A percentile compares a stretch with the other conserved stretches of the same genome.
Evolutionary conservation across 352 stramenopile genomes (phyloP).

Genomic region (Phytophthora brassicae): DNA sequence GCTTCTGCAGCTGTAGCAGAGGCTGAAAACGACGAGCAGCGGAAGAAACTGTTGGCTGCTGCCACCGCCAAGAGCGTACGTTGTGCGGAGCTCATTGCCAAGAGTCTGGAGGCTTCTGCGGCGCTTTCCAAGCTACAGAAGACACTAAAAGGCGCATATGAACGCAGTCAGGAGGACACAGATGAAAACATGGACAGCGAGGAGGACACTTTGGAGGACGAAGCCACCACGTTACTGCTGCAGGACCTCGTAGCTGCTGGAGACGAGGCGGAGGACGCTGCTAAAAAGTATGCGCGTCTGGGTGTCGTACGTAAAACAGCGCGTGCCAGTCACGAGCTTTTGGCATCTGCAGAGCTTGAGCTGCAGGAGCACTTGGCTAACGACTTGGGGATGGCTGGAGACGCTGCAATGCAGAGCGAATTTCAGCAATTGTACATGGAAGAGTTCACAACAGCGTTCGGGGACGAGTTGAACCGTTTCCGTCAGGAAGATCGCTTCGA

Average conservation of each 20-base stretch:
- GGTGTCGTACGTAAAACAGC: conserved; percentile 54
- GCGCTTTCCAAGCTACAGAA: conserved; percentile 52
- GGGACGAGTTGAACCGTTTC: conserved; percentile 83
- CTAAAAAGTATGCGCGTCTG: conserved; percentile 49
- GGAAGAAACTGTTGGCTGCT: conserved; percentile 39
- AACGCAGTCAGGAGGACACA: conserved; percentile 25
- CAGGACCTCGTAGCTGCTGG: conserved; percentile 59
- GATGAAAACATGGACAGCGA: conserved; percentile 46
- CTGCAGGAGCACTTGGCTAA: conserved; percentile 31
- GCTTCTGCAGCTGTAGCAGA: conserved; percentile 29
- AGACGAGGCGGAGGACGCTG: conserved; percentile 48
- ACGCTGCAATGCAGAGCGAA: conserved; percentile 39
- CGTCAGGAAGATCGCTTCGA: conserved; percentile 87
- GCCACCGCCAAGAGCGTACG: conserved; percentile 62
- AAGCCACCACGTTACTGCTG: conserved; percentile 53
- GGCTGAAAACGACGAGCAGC: conserved; percentile 27
- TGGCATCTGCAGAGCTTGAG: conserved; percentile 51
- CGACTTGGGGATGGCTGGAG: conserved; percentile 6
- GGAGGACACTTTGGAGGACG: conserved; percentile 35
- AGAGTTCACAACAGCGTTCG: conserved; percentile 82
- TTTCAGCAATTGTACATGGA: conserved; percentile 86
- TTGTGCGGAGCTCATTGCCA: conserved; percentile 78
- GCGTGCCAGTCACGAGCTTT: conserved; percentile 52
- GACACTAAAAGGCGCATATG: conserved; percentile 36
- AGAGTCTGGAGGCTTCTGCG: conserved; percentile 53